These are phyloP conservation scores for Euphorbia lathyris DNA, from an alignment of 345 rosid genomes.

Conservation along the genomic window DNA sequence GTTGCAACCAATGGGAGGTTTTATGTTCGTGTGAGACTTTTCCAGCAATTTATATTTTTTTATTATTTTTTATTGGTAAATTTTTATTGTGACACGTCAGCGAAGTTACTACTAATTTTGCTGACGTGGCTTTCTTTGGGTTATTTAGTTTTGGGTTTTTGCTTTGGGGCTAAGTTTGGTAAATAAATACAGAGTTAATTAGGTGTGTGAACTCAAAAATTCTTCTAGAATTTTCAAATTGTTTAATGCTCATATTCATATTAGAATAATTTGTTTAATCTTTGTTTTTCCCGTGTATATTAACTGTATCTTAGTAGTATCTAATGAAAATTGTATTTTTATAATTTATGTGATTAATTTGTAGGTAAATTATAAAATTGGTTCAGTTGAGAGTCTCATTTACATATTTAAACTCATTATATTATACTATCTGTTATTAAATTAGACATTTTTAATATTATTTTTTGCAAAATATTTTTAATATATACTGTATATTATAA, in stretches of 20 bases:
- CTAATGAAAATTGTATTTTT: too few species aligned
- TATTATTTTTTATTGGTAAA: too few species aligned
- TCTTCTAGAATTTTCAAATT: not conserved
- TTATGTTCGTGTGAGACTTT: not conserved
- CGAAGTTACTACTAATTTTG: not conserved
- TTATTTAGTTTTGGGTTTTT: not conserved
- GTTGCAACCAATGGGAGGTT: slow-evolving; percentile 6
- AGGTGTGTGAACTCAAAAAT: not conserved
- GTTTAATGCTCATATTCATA: too few species aligned
- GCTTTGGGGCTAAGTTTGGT: not conserved
- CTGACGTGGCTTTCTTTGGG: not conserved
- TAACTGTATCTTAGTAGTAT: not conserved
- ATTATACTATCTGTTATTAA: too few species aligned
- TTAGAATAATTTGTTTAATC: too few species aligned
- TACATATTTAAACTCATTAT: too few species aligned
- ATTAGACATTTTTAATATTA: too few species aligned
- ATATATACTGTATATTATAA: too few species aligned
- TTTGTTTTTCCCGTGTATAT: not conserved
- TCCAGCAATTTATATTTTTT: not conserved
- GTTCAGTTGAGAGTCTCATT: too few species aligned
- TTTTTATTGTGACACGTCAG: not conserved
- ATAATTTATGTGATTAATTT: too few species aligned
- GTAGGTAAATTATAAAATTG: too few species aligned
- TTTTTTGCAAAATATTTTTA: too few species aligned
- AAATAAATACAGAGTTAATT: not conserved